Base-by-base conservation (phyloP, 352 stramenopile genomes). In the Phytophthora sp. region DNA sequence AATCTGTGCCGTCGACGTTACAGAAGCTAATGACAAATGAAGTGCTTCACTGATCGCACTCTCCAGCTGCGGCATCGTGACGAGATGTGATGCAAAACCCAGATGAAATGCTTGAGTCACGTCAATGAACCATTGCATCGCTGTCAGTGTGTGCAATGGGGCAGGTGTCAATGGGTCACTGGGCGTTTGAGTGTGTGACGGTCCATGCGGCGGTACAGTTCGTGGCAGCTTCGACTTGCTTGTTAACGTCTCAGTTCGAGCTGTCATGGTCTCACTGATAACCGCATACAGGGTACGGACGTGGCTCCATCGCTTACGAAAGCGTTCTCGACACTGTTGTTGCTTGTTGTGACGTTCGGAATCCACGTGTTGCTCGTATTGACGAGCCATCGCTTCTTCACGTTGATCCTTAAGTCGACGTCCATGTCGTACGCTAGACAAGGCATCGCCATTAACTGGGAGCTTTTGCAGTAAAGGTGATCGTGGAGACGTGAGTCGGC, bases 251-350 rank as follows among this genome's bases (percentile, higher is more conserved):
- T 58, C 30, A n/a, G 11, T 57, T 42, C 46, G 64, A 35, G 42
- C 24, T 0, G 31, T 46, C 55, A 57, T 67, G 57, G 46, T 62
- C 44, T 85, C 70, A 26, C 69, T 75, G 7, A 80, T 56, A 18
- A 63, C 24, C 4, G 72, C 82, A 61, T 88, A 91, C 20, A 91
- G 67, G 12, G 46, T 45, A 1, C 82, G 80, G n/a, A 89, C 31
- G 3, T 72, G 59, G 4, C 71, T 52, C 82, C 82, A 89, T 33
- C 78, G 64, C 30, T 49, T 63, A 44, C 78, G 78, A 69, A 74
- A 88, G 0, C 68, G 64, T 21, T 82, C 60, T 9, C 23, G 27
- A 18, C 63, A 69, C 20, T 84, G 74, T 23, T 77, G 64, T 3
- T 80, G 62, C 4, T 74, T 68, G 36, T 79, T 74, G 21, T 82